A percentile compares a stretch with the other conserved stretches of the same genome.
Conservation (phyloP, 2,329 filamentous ascomycete genomes). For the Venturia effusa region DNA sequence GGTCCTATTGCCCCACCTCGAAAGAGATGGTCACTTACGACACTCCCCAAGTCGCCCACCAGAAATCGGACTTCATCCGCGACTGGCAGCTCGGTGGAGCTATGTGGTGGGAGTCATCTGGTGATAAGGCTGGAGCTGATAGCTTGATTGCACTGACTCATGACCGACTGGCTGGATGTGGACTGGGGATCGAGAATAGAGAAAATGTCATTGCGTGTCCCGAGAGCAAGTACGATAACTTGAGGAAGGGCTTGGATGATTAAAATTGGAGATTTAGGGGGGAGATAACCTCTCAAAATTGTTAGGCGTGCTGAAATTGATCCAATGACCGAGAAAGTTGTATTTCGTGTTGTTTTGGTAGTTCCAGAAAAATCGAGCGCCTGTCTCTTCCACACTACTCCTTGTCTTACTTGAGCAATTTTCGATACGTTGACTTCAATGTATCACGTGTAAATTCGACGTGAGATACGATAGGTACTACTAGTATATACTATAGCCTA, state of each 20-base stretch:
- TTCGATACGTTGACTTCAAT: no score
- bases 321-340: no score
- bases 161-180: slow-evolving; percentile 20
- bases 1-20: slow-evolving; percentile 57
- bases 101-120: slow-evolving; percentile 94
- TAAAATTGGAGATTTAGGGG: neutral
- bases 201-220: slow-evolving; percentile 42
- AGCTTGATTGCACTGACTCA: slow-evolving; percentile 47
- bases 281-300: neutral
- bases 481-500: no score
- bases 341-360: no score
- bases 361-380: no score
- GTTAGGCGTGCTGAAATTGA: neutral
- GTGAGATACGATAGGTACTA: no score
- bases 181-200: slow-evolving; percentile 33
- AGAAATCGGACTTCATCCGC: slow-evolving; percentile 64
- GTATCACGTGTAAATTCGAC: no score
- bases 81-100: slow-evolving; percentile 63
- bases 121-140: slow-evolving; percentile 52
- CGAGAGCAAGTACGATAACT: slow-evolving; percentile 43
- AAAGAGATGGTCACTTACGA: slow-evolving; percentile 68
- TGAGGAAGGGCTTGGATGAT: slow-evolving; percentile 20
- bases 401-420: no score
- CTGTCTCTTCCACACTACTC: no score
- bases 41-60: slow-evolving; percentile 52